Conservation (phyloP, 225 moss, liverwort and hornwort species). For the Ulota crispa region DNA sequence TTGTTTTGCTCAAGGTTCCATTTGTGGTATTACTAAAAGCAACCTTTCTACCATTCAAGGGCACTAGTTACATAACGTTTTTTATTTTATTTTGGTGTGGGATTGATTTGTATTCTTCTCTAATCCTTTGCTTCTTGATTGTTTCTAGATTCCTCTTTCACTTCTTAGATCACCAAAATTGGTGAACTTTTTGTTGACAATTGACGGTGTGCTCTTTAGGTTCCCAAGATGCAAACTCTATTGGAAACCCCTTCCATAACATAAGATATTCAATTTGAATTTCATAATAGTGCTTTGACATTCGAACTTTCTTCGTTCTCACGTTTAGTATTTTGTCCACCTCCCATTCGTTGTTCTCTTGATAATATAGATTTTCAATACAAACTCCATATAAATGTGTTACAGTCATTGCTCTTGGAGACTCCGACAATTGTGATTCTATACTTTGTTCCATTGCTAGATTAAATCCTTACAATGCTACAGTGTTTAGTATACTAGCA, state of each 20-base stretch:
- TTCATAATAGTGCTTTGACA: background rate
- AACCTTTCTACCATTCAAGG: too few species aligned
- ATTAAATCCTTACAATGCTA: too few species aligned
- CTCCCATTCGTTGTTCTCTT: background rate
- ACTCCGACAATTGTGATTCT: too few species aligned
- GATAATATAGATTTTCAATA: background rate
- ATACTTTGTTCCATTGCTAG: too few species aligned
- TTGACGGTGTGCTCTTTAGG: background rate
- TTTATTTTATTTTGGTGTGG: too few species aligned
- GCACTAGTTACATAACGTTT: too few species aligned
- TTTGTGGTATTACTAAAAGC: too few species aligned
- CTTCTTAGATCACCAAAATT: background rate
- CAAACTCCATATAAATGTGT: background rate
- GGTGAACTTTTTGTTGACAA: background rate
- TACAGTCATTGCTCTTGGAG: too few species aligned
- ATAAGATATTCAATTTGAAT: background rate
- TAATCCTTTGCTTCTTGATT: background rate
- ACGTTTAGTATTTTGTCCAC: background rate
- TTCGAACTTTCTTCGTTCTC: background rate
- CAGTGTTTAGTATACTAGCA: too few species aligned
- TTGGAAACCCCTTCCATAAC: background rate
- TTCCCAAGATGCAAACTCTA: background rate
- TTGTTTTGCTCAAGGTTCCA: too few species aligned
- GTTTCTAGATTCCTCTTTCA: too few species aligned
- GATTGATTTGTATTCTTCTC: too few species aligned